phyloP scores from a whole-genome alignment of 2,329 filamentous ascomycete species.

The Neonectria sp. region DNA sequence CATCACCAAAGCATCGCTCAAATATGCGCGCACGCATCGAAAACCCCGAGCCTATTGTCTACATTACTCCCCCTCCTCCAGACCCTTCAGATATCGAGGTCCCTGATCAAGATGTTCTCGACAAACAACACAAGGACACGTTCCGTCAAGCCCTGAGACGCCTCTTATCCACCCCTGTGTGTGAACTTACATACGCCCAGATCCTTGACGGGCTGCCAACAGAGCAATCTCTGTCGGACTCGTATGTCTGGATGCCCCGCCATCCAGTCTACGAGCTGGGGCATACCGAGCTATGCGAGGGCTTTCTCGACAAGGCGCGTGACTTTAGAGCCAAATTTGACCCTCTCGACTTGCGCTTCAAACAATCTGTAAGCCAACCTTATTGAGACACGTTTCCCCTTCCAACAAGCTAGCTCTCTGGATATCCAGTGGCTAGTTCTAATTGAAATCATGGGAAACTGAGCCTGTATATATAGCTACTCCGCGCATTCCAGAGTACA shows the following conservation, averaged over 20 bases:
- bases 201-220: slow-evolving; percentile 21
- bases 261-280: slow-evolving; percentile 15
- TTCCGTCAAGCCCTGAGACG: not conserved
- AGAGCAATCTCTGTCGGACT: not conserved
- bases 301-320: slow-evolving; percentile 21
- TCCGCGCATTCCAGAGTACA: slow-evolving; percentile 15
- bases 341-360: not conserved
- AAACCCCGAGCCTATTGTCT: not conserved
- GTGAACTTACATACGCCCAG: slow-evolving; percentile 10
- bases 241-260: not conserved
- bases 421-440: not conserved
- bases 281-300: slow-evolving; percentile 5
- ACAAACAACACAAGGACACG: not conserved
- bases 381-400: not conserved
- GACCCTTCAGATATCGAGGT: no score
- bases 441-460: not conserved
- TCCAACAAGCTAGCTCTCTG: not conserved
- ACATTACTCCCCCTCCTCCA: not conserved
- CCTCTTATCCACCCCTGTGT: slow-evolving; percentile 1
- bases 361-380: slow-evolving; percentile 8
- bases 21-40: no score
- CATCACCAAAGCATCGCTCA: no score
- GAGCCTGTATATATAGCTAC: not conserved
- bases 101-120: not conserved
- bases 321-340: slow-evolving; percentile 13